Evolutionary conservation across 768 basidiomycete species (phyloP).

Genomic region (Psilocybe cubensis): DNA sequence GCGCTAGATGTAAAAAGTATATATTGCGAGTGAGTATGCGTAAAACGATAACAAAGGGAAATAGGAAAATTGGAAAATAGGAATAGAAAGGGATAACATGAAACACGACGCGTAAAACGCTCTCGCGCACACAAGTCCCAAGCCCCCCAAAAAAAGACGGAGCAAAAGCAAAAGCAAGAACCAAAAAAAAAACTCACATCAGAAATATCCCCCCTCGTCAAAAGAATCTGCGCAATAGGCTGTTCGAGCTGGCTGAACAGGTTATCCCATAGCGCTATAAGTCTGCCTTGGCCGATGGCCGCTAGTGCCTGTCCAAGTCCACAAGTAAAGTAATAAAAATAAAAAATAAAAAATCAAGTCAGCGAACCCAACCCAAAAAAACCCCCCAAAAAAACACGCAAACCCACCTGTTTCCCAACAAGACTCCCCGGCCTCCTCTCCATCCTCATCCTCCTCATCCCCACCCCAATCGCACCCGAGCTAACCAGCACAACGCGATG

Average conservation of each 20-base stretch:
- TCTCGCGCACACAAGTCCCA: too few species aligned
- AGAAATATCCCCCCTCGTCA: conserved; percentile 96
- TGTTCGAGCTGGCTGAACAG: conserved; percentile 93
- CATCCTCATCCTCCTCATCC: conserved; percentile 89
- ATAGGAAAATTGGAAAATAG: conserved; percentile 12
- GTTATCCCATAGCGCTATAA: conserved; percentile 98
- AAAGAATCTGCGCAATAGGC: conserved; percentile 92
- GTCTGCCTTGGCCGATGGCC: conserved; percentile 94
- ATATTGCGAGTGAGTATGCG: neutral
- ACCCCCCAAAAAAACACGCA: neutral
- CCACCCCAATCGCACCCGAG: conserved; percentile 97
- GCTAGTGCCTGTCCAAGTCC: conserved; percentile 73
- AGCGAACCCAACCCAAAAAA: too few species aligned
- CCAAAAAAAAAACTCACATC: too few species aligned
- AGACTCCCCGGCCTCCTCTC: conserved; percentile 80
- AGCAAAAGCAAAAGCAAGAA: too few species aligned
- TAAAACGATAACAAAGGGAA: too few species aligned
- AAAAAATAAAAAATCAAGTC: too few species aligned
- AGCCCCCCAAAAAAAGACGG: too few species aligned
- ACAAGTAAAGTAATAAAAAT: neutral
- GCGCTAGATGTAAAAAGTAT: conserved; percentile 50
- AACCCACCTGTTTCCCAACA: conserved; percentile 85
- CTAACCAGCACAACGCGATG: conserved; percentile 96
- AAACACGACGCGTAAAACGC: neutral
- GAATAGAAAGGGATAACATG: neutral